Base-by-base conservation (phyloP, 1,284 basidiomycete genomes). In the Hymenochaete sp. region DNA sequence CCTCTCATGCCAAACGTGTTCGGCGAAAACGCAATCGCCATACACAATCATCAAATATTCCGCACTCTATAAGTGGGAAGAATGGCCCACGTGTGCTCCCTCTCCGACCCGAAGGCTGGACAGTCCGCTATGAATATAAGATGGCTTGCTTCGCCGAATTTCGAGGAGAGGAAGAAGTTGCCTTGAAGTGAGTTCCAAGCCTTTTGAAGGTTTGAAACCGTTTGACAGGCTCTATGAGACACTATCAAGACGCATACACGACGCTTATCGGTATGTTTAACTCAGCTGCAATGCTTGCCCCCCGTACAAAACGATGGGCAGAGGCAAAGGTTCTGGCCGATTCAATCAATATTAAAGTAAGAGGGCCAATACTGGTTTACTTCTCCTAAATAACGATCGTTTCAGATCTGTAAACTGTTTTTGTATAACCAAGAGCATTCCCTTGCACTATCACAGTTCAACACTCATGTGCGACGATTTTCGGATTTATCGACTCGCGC, bases 311-410 rank as follows among this genome's bases (percentile, higher is more conserved):
- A 61, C 75, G 95, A 24, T 98, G 95, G 93, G 93, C 95, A 3
- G 95, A 98, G 64, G 95, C 93, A 1, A 97, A 96, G 59, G 95
- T 98, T 1, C 72, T 98, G 2, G 89, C 88, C 0, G 95, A 98
- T 59, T 88, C 87, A 54, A 82, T 95, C 48, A 87, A 82, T 49
- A 68, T 93, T 57, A 91, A 93, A 68, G 90, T 87, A 50, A 37
- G 67, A n/a, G 6, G 5, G 5, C 5, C 32, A 4, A n/a, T 47
- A 3, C 18, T 18, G n/a, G 8, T 6, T 18, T 33, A 18, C 22
- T 11, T 49, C 31, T 38, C 26, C 38, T 38, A 5, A 6, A 13
- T 29, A 37, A 39, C 27, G 14, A 36, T 9, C 33, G 39, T 6
- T 38, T 18, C 55, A 93, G 87, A 83, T 95, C 43, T 79, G 78